phyloP scores from a whole-genome alignment of 305 asterid species.

The Solanum chacoense region DNA sequence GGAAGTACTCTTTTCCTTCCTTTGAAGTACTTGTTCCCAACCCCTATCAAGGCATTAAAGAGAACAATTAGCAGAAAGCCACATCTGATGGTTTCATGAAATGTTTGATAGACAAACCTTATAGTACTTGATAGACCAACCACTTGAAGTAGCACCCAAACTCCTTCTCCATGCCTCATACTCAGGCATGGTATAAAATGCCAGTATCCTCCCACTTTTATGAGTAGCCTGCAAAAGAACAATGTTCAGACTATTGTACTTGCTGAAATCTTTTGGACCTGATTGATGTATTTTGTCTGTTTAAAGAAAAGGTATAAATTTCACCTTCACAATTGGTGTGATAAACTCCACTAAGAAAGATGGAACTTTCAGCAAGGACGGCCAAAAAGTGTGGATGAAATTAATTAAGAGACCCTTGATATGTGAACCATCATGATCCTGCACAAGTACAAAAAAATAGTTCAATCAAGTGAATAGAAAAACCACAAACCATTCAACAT shows the following conservation, averaged over 20 bases:
- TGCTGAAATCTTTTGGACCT: neutral
- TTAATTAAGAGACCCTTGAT: constrained; percentile 89
- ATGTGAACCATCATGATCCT: constrained; percentile 99
- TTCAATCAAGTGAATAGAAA: neutral
- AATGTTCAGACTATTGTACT: neutral
- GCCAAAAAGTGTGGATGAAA: constrained; percentile 94
- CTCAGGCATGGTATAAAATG: constrained; percentile 93
- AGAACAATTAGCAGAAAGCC: neutral
- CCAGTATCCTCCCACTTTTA: constrained; percentile 32
- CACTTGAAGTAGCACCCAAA: constrained; percentile 44
- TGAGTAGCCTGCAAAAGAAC: constrained; percentile 48
- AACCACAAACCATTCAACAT: neutral
- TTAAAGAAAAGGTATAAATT: neutral
- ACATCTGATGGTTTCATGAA: neutral
- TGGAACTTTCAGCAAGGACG: constrained; percentile 77
- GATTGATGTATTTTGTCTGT: neutral
- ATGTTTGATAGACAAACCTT: constrained; percentile 44
- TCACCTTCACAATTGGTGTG: constrained; percentile 88
- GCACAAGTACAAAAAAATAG: constrained; percentile 7
- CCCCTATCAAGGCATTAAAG: constrained; percentile 45
- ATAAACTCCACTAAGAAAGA: constrained; percentile 79
- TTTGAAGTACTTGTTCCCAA: constrained; percentile 91
- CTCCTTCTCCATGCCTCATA: constrained; percentile 76
- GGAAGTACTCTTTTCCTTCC: constrained; percentile 89
- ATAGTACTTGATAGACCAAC: constrained; percentile 89